These are phyloP conservation scores for Helianthus annuus DNA, from an alignment of 129 eudicot species.

Conservation along the genomic window DNA sequence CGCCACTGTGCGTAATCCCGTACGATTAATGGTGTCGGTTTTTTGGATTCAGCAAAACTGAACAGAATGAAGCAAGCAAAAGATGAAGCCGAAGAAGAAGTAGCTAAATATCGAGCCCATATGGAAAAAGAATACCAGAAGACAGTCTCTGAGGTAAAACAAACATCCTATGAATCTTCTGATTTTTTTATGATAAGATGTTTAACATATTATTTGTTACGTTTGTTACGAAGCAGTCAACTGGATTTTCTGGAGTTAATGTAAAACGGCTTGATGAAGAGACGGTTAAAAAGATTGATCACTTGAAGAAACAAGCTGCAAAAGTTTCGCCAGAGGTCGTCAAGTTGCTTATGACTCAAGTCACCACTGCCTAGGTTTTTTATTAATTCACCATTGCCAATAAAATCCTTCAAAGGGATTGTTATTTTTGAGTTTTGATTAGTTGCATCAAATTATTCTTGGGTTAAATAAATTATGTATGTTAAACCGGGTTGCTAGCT, in stretches of 20 bases:
- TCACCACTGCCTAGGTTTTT: conserved; percentile 30
- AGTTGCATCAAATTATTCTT: neutral
- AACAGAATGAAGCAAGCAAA: conserved; percentile 80
- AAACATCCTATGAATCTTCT: neutral
- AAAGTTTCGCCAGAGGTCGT: conserved; percentile 67
- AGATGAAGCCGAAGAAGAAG: conserved; percentile 82
- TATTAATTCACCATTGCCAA: neutral
- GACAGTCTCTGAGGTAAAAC: conserved; percentile 68
- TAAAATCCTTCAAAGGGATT: conserved; percentile 10
- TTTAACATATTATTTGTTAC: neutral
- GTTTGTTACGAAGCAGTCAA: conserved; percentile 46
- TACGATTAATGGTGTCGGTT: neutral
- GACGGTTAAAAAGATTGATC: conserved; percentile 57
- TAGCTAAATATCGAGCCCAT: conserved; percentile 79
- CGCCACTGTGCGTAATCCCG: neutral
- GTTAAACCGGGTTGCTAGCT: too few species aligned
- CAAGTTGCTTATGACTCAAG: conserved; percentile 49
- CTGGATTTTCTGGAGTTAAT: conserved; percentile 79
- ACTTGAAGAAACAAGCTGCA: conserved; percentile 59
- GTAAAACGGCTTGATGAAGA: conserved; percentile 74
- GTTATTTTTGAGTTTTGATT: neutral
- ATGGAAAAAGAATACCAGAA: conserved; percentile 79
- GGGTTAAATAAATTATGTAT: neutral
- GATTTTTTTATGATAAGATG: neutral
- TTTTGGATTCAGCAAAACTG: conserved; percentile 53